Evolutionary conservation across 345 rosid species (phyloP), one percentile per base, ranked within the genome.

Genomic region (Bruguiera parviflora): DNA sequence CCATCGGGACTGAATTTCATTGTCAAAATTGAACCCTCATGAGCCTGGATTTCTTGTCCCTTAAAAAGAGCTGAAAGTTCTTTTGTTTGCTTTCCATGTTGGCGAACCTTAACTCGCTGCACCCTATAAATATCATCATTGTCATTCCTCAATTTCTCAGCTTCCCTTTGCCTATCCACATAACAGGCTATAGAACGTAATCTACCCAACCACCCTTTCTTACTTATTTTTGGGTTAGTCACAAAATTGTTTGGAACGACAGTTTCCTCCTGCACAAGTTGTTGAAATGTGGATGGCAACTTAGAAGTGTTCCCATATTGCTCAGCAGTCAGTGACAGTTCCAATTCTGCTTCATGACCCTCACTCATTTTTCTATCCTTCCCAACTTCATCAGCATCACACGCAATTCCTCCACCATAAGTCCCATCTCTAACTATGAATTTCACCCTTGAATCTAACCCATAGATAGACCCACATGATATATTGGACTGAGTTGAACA

Each of bases 171-270:
- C 37, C 68, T 74, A 71, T 86, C 85, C 27, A 74, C 75, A 10
- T 70, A 79, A 67, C 98, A 91, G 8, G 91, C 64, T 9, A 89
- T 66, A 61, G 91, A 81, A 11, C 83, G 82, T 66, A 92, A 74
- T 77, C 81, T 82, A 71, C 60, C 75, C 64, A 92, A 61, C 97
- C 98, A 92, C 65, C 82, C 66, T 53, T 81, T 83, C 78, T 83
- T 90, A 29, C 63, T 83, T 60, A 71, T 75, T 83, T 81, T 86
- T 35, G 69, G 59, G 13, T 75, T 71, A 56, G 76, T 79, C 1
- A 37, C 43, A 0, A 58, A 27, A 73, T 63, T 71, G 51, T 64
- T 79, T 49, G 69, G 77, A 79, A 75, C 72, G 75, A 67, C 76
- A 28, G 68, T 64, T 63, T 66, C 77, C 58, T 65, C 73, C 65